Evolutionary conservation across 1,139 yeast species (phyloP), one percentile per base, ranked within the genome.

Genomic region (Blastobotrys buckinghamii): DNA sequence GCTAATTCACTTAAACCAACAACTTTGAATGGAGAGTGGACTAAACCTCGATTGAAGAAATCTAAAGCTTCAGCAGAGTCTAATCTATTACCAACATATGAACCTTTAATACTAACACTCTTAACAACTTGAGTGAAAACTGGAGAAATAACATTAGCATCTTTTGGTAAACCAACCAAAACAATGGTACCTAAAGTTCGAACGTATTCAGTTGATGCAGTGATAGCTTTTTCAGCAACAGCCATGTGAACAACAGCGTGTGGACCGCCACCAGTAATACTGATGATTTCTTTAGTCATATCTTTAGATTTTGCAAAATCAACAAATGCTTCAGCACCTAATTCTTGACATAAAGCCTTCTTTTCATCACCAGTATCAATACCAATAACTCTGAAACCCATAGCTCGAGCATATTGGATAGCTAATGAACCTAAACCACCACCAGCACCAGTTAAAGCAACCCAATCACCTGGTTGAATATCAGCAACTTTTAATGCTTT

Each of bases 391-490:
- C 90, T 76, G 69, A 73, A 76, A 59, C 94, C 94, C 87, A 85
- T 81, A 53, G 89, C 90, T 67, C 74, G 78, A 53, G 90, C 94
- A 70, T 82, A 84, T 69, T 84, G 92, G 60, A 85, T 74, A 52
- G 90, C 92, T 54, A 84, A 72, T 45, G 89, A 78, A 54, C 95
- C 95, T 61, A 85, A 76, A 61, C 94, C 95, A 68, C 95, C 90
- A 63, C 82, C 88, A 50, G 90, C 90, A 69, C 95, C 94, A 54
- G 87, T 79, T 60, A 84, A 73, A 57, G 84, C 83, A 52, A 84
- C 87, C 87, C 88, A 83, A 62, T 84, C 79, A 62, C 92, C 94
- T 46, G 90, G 79, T 47, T 59, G 62, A 58, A 81, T 73, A 44
- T 75, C 72, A 50, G 90, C 82, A 45, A 81, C 78, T 74, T 84